Conservation (phyloP, 306 rosid genomes). For the Parietaria judaica region DNA sequence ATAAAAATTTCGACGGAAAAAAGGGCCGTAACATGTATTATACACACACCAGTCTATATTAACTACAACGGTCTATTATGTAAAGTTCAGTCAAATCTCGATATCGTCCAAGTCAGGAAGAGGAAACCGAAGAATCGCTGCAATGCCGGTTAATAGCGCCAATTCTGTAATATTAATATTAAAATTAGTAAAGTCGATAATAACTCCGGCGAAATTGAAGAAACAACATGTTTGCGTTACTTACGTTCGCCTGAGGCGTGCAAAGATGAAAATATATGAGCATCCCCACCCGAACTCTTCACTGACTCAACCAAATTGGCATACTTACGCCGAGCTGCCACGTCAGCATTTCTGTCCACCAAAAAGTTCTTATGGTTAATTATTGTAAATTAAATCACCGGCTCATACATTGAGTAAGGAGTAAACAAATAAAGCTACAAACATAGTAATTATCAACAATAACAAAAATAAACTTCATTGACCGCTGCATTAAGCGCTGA, state of each 20-base stretch:
- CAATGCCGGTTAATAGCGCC: constrained; percentile 59
- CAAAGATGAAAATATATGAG: constrained; percentile 85
- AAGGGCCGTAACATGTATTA: too few relatives aligned
- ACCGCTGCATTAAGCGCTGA: too few relatives aligned
- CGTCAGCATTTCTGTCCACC: constrained; percentile 66
- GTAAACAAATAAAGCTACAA: too few relatives aligned
- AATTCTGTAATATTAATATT: constrained; percentile 55
- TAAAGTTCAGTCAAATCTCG: constrained; percentile 50
- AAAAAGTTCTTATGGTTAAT: neutral
- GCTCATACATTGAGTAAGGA: too few relatives aligned
- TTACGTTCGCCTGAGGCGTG: constrained; percentile 98
- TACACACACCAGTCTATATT: too few relatives aligned
- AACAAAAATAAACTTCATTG: neutral
- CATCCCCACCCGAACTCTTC: constrained; percentile 72
- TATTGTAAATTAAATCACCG: too few relatives aligned
- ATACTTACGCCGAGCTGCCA: constrained; percentile 47
- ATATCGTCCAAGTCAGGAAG: constrained; percentile 92
- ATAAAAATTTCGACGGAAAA: too few relatives aligned
- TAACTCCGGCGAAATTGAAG: neutral
- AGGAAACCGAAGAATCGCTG: constrained; percentile 93
- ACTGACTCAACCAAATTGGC: constrained; percentile 78
- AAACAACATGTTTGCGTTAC: constrained; percentile 16
- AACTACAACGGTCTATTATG: too few relatives aligned
- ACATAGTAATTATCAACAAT: too few relatives aligned
- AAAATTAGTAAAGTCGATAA: neutral